Percentiles rank a stretch among this genome's conserved stretches.
Conservation (phyloP, 345 rosid genomes). For the Garcia nutans region DNA sequence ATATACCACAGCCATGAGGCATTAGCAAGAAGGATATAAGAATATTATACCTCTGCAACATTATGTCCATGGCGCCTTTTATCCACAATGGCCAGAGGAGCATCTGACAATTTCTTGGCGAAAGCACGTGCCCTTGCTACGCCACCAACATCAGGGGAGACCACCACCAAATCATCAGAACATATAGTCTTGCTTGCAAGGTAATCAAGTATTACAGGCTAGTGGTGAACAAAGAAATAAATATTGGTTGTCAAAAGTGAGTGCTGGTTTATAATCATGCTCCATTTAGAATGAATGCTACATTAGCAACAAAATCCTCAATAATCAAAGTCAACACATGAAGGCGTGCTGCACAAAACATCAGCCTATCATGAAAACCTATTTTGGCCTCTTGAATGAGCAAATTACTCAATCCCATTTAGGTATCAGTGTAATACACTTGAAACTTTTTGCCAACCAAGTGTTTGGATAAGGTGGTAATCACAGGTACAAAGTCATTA, state of each 20-base stretch:
- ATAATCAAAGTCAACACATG: neutral
- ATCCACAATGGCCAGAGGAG: slow-evolving; percentile 97
- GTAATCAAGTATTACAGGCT: slow-evolving; percentile 98
- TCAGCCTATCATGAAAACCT: neutral
- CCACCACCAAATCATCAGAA: slow-evolving; percentile 87
- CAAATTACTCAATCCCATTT: slow-evolving; percentile 1
- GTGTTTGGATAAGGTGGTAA: neutral
- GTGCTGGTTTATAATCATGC: neutral
- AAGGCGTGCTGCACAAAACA: neutral
- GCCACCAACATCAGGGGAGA: slow-evolving; percentile 99
- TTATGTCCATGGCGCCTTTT: slow-evolving; percentile 96
- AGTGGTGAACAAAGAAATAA: slow-evolving; percentile 20
- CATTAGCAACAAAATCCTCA: neutral
- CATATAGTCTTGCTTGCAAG: slow-evolving; percentile 90
- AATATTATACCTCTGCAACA: slow-evolving; percentile 77
- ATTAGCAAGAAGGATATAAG: neutral
- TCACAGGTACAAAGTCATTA: slow-evolving; percentile 21
- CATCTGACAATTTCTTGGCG: slow-evolving; percentile 93
- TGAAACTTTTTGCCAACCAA: neutral
- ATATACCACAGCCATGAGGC: neutral
- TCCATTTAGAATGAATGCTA: neutral
- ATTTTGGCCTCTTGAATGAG: slow-evolving; percentile 4
- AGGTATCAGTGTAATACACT: neutral
- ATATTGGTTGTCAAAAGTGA: neutral
- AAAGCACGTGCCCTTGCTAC: slow-evolving; percentile 95